Base-by-base conservation (phyloP, 148 eudicot genomes). In the Amaranthus palmeri region DNA sequence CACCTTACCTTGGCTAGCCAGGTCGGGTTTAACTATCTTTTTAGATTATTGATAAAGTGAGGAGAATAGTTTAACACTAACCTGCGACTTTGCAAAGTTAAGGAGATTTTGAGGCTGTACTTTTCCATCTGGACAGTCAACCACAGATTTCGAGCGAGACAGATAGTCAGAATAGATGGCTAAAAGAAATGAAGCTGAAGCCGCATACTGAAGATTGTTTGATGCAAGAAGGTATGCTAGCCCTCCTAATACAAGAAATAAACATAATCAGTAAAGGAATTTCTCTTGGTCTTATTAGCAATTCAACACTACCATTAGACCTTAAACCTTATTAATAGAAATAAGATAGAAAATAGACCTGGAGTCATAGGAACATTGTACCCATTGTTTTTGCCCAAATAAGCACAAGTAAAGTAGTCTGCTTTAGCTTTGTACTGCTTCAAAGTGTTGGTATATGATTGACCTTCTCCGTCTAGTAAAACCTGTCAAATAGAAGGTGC, bases 81-180 rank as follows among this genome's bases (percentile, higher is more conserved):
- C 86, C 77, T 83, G 86, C 68, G 83, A 75, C 69, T 72, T 77
- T 4, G 83, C 71, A 42, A 77, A 83, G 41, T 67, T 67, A 50
- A 93, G 91, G 72, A 93, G 87, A n/a, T 82, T 86, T 48, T 74
- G 83, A 51, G 98, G 87, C 48, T 85, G 81, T 25, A 87, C 41
- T 65, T 76, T 73, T 15, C 77, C 97, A 42, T 82, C 86, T 5
- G 96, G 95, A 78, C 98, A 93, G 10, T 78, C 76, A 67, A 86
- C 78, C 36, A 68, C 66, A 13, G 75, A 60, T 47, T 76, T 88
- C 42, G 82, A 74, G 71, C 73, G 41, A 12, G 85, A 36, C 25
- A 93, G 87, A 77, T 87, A 91, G 51, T 86, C 91, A 13, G 96
- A 89, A 81, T 91, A 93, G 9, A 91, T 80, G 3, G 96, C 82